phyloP scores from a whole-genome alignment of 2,329 filamentous ascomycete species.

The Colletotrichum horii region DNA sequence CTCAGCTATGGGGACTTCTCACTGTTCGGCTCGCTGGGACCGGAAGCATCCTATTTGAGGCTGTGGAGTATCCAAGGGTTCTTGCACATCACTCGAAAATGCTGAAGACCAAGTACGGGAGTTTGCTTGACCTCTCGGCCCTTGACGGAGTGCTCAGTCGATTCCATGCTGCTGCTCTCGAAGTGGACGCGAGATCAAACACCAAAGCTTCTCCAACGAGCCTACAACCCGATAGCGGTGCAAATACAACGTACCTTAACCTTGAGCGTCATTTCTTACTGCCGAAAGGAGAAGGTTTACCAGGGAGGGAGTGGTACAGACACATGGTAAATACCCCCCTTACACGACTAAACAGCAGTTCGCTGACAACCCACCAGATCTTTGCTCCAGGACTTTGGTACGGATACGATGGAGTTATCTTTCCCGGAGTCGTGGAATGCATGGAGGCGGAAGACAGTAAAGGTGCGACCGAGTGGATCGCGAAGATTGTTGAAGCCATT shows the following conservation, averaged over 20 bases:
- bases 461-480: not conserved
- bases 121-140: not conserved
- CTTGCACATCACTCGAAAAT: not conserved
- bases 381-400: not conserved
- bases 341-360: not conserved
- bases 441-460: not conserved
- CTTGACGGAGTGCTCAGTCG: not conserved
- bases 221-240: not conserved
- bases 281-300: not conserved
- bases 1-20: slow-evolving; percentile 46
- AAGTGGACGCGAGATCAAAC: not conserved
- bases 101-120: not conserved
- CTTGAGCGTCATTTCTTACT: not conserved
- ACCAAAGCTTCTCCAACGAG: not conserved
- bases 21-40: slow-evolving; percentile 19
- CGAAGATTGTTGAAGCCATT: not conserved
- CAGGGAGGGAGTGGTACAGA: not conserved
- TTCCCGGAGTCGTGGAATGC: not conserved
- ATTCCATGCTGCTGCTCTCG: not conserved
- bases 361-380: not conserved
- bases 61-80: not conserved
- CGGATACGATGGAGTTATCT: not conserved
- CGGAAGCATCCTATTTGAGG: not conserved
- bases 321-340: not conserved
- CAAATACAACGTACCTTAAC: not conserved